phyloP scores from a whole-genome alignment of 2,329 filamentous ascomycete species.

The Orbilia ellipsospora region DNA sequence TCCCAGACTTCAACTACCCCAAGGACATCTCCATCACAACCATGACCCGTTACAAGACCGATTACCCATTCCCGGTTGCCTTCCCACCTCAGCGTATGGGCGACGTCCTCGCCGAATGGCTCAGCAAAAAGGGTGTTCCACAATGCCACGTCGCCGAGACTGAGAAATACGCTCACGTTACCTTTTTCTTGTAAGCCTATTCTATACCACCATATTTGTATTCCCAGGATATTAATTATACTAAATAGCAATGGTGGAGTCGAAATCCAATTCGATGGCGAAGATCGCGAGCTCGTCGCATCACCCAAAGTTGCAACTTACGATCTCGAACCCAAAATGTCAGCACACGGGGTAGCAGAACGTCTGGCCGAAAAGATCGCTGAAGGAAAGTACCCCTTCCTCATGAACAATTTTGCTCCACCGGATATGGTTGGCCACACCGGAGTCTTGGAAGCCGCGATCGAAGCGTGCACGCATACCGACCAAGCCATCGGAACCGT shows the following conservation, averaged over 20 bases:
- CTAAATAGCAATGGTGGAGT: slow-evolving; percentile 97
- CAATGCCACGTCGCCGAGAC: slow-evolving; percentile 98
- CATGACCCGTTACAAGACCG: slow-evolving; percentile 98
- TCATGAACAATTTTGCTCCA: slow-evolving; percentile 99
- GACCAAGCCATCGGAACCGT: slow-evolving; percentile 94
- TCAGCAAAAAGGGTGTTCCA: slow-evolving; percentile 86
- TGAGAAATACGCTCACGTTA: slow-evolving; percentile 99
- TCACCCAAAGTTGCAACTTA: slow-evolving; percentile 97
- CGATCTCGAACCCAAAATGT: slow-evolving; percentile 95
- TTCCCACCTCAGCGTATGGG: slow-evolving; percentile 96
- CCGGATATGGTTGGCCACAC: slow-evolving; percentile 99
- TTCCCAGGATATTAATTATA: slow-evolving; percentile 1
- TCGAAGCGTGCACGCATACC: slow-evolving; percentile 84
- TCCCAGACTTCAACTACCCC: slow-evolving; percentile 91
- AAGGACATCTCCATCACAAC: slow-evolving; percentile 88
- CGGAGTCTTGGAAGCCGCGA: slow-evolving; percentile 93
- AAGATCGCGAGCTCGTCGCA: slow-evolving; percentile 91
- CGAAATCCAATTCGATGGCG: slow-evolving; percentile 92
- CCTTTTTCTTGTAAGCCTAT: slow-evolving; percentile 69
- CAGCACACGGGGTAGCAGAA: slow-evolving; percentile 85
- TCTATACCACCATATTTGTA: neutral
- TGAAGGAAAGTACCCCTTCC: slow-evolving; percentile 88
- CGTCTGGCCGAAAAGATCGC: slow-evolving; percentile 88
- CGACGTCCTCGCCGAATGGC: slow-evolving; percentile 97
- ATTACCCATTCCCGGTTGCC: slow-evolving; percentile 90